Percentiles rank a stretch among this genome's conserved stretches.
Evolutionary conservation across 1,284 basidiomycete species (phyloP).

Genomic region (Cutaneotrichosporon dermatis): DNA sequence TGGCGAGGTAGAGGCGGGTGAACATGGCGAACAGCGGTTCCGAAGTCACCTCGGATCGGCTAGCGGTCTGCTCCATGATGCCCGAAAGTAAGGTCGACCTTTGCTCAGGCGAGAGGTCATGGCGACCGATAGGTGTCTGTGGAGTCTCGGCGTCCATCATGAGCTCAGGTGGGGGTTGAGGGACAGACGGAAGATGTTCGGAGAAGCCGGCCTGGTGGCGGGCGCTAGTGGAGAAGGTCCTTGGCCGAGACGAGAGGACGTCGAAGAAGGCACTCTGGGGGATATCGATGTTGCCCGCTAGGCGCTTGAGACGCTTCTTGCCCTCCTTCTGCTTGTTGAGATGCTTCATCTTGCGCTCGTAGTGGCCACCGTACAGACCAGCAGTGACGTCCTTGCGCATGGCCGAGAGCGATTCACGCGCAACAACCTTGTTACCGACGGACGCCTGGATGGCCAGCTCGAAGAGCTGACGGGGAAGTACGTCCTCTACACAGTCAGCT

Average conservation of each 20-base stretch:
- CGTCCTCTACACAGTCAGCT: conserved; percentile 59
- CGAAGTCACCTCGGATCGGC: conserved; percentile 3
- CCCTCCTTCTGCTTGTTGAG: conserved; percentile 89
- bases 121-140: neutral
- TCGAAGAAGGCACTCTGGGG: conserved; percentile 89
- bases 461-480: conserved; percentile 90
- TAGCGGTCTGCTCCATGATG: conserved; percentile 4
- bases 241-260: conserved; percentile 59
- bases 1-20: conserved; percentile 26
- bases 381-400: conserved; percentile 92
- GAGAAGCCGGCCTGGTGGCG: neutral
- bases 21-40: conserved; percentile 25
- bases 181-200: neutral
- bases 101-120: conserved; percentile 12
- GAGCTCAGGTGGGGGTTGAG: neutral
- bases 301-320: conserved; percentile 75
- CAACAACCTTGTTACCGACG: conserved; percentile 78
- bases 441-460: conserved; percentile 82
- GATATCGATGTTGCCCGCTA: conserved; percentile 74
- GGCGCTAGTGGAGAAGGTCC: conserved; percentile 25
- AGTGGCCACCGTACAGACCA: conserved; percentile 89
- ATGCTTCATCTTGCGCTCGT: conserved; percentile 86
- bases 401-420: conserved; percentile 80
- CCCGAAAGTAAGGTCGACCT: conserved; percentile 14
- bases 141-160: neutral